Evolutionary conservation across 129 eudicot species (phyloP), one percentile per base, ranked within the genome.

Genomic region (Ambrosia artemisiifolia): DNA sequence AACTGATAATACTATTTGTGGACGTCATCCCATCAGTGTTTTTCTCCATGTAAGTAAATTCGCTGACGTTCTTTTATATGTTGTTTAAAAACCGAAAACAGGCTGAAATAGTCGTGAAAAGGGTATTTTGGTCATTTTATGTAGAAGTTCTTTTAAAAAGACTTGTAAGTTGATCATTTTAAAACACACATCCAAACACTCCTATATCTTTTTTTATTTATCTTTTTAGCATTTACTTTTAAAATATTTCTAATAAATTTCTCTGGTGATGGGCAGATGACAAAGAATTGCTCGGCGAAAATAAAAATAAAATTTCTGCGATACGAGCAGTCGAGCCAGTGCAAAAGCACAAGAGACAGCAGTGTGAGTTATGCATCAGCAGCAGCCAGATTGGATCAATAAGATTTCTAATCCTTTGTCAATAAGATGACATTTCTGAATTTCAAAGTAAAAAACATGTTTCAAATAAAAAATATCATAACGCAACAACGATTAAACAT

Each of bases 341-440:
- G 98, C 92, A 93, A 90, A 84, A 78, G 75, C 81, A 83, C 28
- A 71, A 79, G 96, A 72, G 96, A 93, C 84, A 93, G 98, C 87
- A 93, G 98, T 7, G 98, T 93, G 38, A 93, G 98, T 75, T 93
- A 93, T 59, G 98, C 98, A 63, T 93, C 98, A 1, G 98, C 98
- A 36, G 96, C 82, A 2, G 95, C 96, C 20, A 93, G 84, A 85
- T 46, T 88, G 50, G 95, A 92, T 67, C 69, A 20, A 30, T 56
- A 47, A 35, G 1, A 48, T 69, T 61, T 61, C 56, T 44, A 69
- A 62, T 49, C 63, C 18, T 69, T 18, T 62, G 80, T 74, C 57
- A 68, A 80, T 74, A 74, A 80, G 34, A 67, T 67, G 18, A 44
- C 63, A 32, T 44, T 63, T 61, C 30, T 56, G 62, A 80, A 38